Conservation (phyloP, 345 rosid genomes). For the Moricandia moricandioides region DNA sequence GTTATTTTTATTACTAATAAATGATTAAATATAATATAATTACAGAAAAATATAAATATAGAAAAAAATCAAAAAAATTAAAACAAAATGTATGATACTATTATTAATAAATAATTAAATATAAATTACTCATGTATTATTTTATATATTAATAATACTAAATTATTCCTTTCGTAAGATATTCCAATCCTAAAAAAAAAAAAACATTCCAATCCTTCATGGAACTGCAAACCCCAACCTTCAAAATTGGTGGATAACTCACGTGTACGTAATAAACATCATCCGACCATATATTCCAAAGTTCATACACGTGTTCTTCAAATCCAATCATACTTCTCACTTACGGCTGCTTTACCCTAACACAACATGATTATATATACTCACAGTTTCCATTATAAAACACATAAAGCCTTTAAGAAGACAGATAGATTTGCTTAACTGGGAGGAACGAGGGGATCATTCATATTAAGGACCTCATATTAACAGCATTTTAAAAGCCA, state of each 20-base stretch:
- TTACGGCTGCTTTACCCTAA: not conserved
- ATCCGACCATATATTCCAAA: constrained; percentile 22
- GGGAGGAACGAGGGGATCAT: not conserved
- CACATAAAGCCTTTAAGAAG: no score
- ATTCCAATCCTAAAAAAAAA: not conserved
- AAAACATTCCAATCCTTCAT: not conserved
- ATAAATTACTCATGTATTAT: no score
- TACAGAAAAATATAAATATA: no score
- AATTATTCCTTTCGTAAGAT: not conserved
- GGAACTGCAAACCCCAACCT: not conserved
- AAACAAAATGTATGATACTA: no score
- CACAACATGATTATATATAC: not conserved
- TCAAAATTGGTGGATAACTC: constrained; percentile 6
- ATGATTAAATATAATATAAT: no score
- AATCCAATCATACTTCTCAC: not conserved
- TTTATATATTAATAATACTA: no score
- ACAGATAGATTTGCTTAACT: not conserved
- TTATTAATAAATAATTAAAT: no score
- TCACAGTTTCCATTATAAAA: no score
- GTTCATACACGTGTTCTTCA: not conserved
- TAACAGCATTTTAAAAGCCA: constrained; percentile 8
- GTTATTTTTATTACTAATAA: no score
- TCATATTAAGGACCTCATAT: not conserved
- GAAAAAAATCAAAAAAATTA: no score
- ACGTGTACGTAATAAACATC: constrained; percentile 25